Base-by-base conservation (phyloP, 257 asterid genomes). In the Euphrasia confusa region DNA sequence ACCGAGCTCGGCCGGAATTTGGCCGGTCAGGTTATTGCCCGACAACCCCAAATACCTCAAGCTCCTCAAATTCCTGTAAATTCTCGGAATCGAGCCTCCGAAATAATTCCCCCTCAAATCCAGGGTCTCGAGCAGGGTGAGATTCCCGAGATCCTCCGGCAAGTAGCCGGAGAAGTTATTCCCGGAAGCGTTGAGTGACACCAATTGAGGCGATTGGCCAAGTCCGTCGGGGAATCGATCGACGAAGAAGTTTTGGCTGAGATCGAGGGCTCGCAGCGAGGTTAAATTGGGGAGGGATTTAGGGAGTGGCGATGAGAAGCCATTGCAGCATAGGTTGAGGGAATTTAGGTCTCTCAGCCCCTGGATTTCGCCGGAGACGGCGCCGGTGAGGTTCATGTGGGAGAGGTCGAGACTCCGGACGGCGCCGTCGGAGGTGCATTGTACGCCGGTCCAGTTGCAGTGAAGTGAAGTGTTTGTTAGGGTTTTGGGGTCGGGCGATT, bases 61-160 rank as follows among this genome's bases (percentile, higher is more conserved):
- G 17, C 68, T 79, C 66, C 59, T 71, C 81, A 85, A 79, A 30
- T 72, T 81, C 83, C 39, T 74, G 77, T 79, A 85, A 61, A 63
- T 70, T 68, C 39, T 79, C 4, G 94, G 94, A 64, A 85, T 77
- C 3, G 80, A 67, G 47, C 84, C 90, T 64, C 75, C 82, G 12
- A 85, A 85, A 68, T 71, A 83, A 55, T 85, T 85, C 30, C 94
- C 94, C 28, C 94, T 65, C 7, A 85, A 78, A 77, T 85, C 94
- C 44, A 85, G 69, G 48, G 64, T 77, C 67, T 85, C 88, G 2
- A 85, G 83, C 27, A 56, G 35, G 6, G 84, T 72, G 2, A 80
- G 79, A 44, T 85, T 79, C 5, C 80, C 80, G 9, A 85, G 74
- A 67, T 80, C 85, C 57, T 80, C 90, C 10, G 94, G 90, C 18